phyloP scores from a whole-genome alignment of 2,329 filamentous ascomycete genomes.

The Aspergillus caelatus region DNA sequence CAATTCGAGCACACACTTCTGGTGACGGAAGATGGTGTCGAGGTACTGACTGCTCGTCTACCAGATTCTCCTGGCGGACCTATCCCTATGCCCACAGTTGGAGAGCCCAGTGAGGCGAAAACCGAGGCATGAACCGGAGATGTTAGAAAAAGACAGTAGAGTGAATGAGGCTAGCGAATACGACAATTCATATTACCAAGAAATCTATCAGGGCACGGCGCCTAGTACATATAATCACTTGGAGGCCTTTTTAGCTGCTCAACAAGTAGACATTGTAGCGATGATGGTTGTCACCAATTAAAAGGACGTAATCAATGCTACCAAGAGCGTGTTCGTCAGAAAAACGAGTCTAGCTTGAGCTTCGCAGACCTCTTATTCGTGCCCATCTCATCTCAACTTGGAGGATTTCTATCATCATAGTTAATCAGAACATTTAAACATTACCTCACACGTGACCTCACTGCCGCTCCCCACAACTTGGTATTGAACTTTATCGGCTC shows the following conservation, averaged over 20 bases:
- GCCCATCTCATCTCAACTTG: too few relatives aligned
- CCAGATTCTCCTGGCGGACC: constrained; percentile 76
- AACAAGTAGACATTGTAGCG: too few relatives aligned
- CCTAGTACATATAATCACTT: not conserved
- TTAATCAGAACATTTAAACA: not conserved
- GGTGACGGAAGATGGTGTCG: constrained; percentile 80
- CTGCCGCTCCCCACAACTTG: not conserved
- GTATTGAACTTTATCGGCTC: not conserved
- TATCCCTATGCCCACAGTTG: constrained; percentile 57
- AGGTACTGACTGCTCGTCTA: constrained; percentile 75
- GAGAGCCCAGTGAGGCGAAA: constrained; percentile 24
- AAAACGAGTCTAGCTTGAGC: too few relatives aligned
- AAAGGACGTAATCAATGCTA: too few relatives aligned
- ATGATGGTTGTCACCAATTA: too few relatives aligned
- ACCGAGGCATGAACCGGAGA: constrained; percentile 12
- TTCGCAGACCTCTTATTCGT: too few relatives aligned
- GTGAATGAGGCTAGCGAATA: not conserved
- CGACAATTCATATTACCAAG: not conserved
- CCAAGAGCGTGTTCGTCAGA: too few relatives aligned
- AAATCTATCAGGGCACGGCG: not conserved
- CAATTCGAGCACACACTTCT: constrained; percentile 92
- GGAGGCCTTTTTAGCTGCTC: too few relatives aligned
- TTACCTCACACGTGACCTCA: not conserved
- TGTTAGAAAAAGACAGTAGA: not conserved
- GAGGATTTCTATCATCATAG: too few relatives aligned